phyloP scores from a whole-genome alignment of 2,329 filamentous ascomycete genomes.

The Lasiodiplodia sp. region DNA sequence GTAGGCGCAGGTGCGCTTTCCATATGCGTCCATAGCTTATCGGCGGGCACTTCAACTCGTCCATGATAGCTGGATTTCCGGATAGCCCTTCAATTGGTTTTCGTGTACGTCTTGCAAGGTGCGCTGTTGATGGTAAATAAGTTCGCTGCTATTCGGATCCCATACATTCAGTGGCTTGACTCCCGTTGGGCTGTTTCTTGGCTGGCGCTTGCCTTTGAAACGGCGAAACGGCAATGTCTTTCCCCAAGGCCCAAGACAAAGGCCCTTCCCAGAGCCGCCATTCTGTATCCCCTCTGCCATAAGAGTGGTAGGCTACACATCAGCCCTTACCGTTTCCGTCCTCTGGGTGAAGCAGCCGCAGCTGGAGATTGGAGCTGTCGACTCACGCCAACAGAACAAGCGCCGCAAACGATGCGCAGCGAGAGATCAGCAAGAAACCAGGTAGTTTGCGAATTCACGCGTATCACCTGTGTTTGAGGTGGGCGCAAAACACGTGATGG shows the following conservation, averaged over 20 bases:
- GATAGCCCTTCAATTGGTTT: too few relatives aligned
- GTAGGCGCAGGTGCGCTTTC: too few relatives aligned
- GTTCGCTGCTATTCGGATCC: background rate
- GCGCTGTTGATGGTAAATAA: too few relatives aligned
- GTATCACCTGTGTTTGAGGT: constrained; percentile 16
- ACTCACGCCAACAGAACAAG: background rate
- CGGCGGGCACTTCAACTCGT: too few relatives aligned
- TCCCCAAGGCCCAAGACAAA: background rate
- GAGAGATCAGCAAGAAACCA: background rate
- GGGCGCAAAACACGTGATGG: constrained; percentile 21
- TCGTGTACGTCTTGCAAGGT: too few relatives aligned
- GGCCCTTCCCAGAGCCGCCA: too few relatives aligned
- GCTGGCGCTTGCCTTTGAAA: background rate
- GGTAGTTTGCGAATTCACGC: background rate
- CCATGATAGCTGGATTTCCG: too few relatives aligned
- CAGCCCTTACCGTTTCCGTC: background rate
- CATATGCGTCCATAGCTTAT: too few relatives aligned
- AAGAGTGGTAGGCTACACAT: background rate
- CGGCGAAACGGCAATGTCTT: background rate
- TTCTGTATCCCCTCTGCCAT: background rate
- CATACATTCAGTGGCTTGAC: background rate
- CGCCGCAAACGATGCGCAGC: background rate
- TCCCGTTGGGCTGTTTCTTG: background rate
- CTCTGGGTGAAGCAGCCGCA: background rate
- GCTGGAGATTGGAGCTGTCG: background rate